Evolutionary conservation across 805 yeast species (phyloP).

Genomic region (Debaryomyces castellii): DNA sequence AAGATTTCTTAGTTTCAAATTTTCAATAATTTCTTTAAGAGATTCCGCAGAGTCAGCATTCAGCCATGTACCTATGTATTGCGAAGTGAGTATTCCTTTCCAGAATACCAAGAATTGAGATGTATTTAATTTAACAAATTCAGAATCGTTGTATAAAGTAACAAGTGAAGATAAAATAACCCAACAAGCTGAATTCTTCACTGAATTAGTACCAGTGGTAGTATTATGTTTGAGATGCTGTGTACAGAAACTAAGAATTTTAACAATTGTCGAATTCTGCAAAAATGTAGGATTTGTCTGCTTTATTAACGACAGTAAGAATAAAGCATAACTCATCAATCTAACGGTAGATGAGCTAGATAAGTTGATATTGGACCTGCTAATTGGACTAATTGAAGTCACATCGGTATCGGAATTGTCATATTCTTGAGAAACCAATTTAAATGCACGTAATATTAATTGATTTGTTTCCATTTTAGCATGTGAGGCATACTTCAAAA

Average conservation of each 20-base stretch:
- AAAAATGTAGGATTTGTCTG: slow-evolving; percentile 33
- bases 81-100: slow-evolving; percentile 45
- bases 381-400: slow-evolving; percentile 7
- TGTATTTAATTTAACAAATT: slow-evolving; percentile 42
- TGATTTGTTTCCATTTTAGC: slow-evolving; percentile 37
- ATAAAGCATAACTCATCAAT: slow-evolving; percentile 33
- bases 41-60: slow-evolving; percentile 16
- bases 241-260: slow-evolving; percentile 45
- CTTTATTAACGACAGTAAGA: slow-evolving; percentile 34
- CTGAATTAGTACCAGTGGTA: slow-evolving; percentile 16
- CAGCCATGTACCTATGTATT: slow-evolving; percentile 27
- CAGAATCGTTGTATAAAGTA: slow-evolving; percentile 39
- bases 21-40: slow-evolving; percentile 28
- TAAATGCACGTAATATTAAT: slow-evolving; percentile 31
- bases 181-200: slow-evolving; percentile 40
- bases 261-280: slow-evolving; percentile 41
- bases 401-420: slow-evolving; percentile 13
- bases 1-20: slow-evolving; percentile 36
- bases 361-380: slow-evolving; percentile 16
- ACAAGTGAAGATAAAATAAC: slow-evolving; percentile 39
- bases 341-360: slow-evolving; percentile 17
- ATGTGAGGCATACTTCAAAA: slow-evolving; percentile 26
- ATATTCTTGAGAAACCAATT: slow-evolving; percentile 27
- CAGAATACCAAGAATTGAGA: slow-evolving; percentile 45
- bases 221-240: slow-evolving; percentile 40